A percentile compares a stretch with the other conserved stretches of the same genome.
Evolutionary conservation across 257 asterid species (phyloP).

Genomic region (Fraxinus anomala): DNA sequence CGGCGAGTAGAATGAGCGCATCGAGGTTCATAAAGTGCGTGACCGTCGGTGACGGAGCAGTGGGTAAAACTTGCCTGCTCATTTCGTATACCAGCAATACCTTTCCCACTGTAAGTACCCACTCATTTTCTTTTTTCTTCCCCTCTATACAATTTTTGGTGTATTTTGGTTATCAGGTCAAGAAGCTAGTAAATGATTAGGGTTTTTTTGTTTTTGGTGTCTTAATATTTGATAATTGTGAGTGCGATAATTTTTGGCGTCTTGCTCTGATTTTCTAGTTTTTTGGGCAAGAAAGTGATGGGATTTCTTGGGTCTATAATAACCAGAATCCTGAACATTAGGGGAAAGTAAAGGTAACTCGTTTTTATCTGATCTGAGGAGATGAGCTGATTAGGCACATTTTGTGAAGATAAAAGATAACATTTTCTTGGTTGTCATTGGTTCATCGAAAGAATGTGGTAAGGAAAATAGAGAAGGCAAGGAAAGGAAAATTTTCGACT

Average conservation of each 20-base stretch:
- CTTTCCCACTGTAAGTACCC: conserved; percentile 54
- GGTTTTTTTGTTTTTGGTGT: background rate
- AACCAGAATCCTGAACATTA: no score
- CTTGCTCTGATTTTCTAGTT: background rate
- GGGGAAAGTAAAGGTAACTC: background rate
- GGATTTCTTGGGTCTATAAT: background rate
- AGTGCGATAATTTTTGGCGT: background rate
- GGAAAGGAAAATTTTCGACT: background rate
- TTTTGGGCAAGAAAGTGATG: background rate
- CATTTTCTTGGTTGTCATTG: background rate
- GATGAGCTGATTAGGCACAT: background rate
- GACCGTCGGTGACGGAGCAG: conserved; percentile 83
- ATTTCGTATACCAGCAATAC: conserved; percentile 84
- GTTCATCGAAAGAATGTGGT: background rate
- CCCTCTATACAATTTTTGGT: background rate
- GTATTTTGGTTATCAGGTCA: background rate
- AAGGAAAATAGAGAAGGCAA: background rate
- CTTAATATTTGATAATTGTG: background rate
- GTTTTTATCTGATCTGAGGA: background rate
- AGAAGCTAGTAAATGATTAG: background rate
- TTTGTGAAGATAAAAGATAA: background rate
- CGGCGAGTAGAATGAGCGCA: conserved; percentile 61
- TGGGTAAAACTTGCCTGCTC: conserved; percentile 82
- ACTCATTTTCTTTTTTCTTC: no score
- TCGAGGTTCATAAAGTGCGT: conserved; percentile 79